Percentiles rank a stretch among this genome's conserved stretches.
phyloP scores from a whole-genome alignment of 2,329 filamentous ascomycete species.

The Penicillium sp. region DNA sequence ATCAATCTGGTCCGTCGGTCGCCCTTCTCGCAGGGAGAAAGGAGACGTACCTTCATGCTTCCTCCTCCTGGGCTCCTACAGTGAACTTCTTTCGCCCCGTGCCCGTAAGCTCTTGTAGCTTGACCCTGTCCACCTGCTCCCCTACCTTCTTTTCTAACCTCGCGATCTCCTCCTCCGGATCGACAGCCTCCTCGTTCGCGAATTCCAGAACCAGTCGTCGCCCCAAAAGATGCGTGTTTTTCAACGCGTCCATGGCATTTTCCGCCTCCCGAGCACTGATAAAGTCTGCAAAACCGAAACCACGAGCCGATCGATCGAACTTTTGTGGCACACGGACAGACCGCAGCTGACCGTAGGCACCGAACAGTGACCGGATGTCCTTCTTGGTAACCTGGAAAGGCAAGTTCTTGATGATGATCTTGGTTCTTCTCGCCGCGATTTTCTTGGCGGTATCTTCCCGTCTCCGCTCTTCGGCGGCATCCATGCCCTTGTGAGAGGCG shows the following conservation, averaged over 20 bases:
- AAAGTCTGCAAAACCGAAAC: slow-evolving; percentile 97
- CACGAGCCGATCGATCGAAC: slow-evolving; percentile 80
- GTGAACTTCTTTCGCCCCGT: slow-evolving; percentile 81
- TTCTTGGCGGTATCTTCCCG: slow-evolving; percentile 82
- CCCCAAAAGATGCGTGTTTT: slow-evolving; percentile 88
- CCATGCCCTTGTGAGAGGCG: slow-evolving; percentile 77
- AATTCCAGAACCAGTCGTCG: slow-evolving; percentile 86
- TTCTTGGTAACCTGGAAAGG: slow-evolving; percentile 94
- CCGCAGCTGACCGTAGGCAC: slow-evolving; percentile 84
- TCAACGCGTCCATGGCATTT: slow-evolving; percentile 85
- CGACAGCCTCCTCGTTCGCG: slow-evolving; percentile 79
- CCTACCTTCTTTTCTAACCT: slow-evolving; percentile 97
- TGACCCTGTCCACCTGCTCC: slow-evolving; percentile 83
- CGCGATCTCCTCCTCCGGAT: slow-evolving; percentile 92
- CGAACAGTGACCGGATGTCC: slow-evolving; percentile 79
- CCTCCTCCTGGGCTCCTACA: slow-evolving; percentile 65
- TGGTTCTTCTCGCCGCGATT: slow-evolving; percentile 69
- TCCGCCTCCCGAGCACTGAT: slow-evolving; percentile 82
- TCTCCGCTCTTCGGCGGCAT: slow-evolving; percentile 81
- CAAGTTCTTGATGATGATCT: slow-evolving; percentile 97
- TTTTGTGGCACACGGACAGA: slow-evolving; percentile 94
- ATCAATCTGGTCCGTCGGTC: slow-evolving; percentile 24
- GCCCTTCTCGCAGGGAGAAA: slow-evolving; percentile 33
- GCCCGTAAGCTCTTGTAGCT: slow-evolving; percentile 80
- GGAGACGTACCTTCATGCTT: slow-evolving; percentile 36